phyloP scores from a whole-genome alignment of 306 rosid genomes.

The Lathyrus oleraceus region DNA sequence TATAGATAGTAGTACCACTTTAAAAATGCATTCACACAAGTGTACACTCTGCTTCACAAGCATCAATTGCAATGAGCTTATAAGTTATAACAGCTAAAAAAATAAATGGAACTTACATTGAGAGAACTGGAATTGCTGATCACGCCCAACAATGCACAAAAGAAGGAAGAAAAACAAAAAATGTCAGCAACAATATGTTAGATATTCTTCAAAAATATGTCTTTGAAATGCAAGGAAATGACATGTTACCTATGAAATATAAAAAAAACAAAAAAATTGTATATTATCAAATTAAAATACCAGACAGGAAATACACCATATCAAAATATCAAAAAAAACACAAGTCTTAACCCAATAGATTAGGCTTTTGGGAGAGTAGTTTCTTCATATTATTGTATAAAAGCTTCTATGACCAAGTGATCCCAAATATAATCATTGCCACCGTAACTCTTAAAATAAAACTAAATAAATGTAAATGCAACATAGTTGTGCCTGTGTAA shows the following conservation, averaged over 20 bases:
- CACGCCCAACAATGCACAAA: constrained; percentile 46
- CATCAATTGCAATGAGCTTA: constrained; percentile 18
- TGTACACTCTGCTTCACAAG: constrained; percentile 23
- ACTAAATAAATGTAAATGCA: not conserved
- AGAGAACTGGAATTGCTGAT: constrained; percentile 98
- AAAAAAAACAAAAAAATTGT: not conserved
- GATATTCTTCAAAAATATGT: not conserved
- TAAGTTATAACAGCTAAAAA: constrained; percentile 31
- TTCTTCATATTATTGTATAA: not conserved
- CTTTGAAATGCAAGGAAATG: constrained; percentile 14
- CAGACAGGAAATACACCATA: not conserved
- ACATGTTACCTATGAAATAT: not conserved
- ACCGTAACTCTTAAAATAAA: not conserved
- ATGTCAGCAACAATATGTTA: constrained; percentile 54
- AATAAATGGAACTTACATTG: constrained; percentile 69
- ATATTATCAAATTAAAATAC: not conserved
- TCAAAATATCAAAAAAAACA: constrained; percentile 4
- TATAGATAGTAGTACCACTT: constrained; percentile 3
- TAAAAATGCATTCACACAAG: constrained; percentile 21
- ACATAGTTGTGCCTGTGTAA: not conserved
- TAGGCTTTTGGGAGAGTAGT: constrained; percentile 10
- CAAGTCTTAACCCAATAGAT: not conserved
- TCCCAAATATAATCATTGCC: not conserved
- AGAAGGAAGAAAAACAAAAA: constrained; percentile 27
- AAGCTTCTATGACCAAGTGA: constrained; percentile 7